Evolutionary conservation across 2,329 filamentous ascomycete species (phyloP).

Genomic region (Triangularia verruculosa): DNA sequence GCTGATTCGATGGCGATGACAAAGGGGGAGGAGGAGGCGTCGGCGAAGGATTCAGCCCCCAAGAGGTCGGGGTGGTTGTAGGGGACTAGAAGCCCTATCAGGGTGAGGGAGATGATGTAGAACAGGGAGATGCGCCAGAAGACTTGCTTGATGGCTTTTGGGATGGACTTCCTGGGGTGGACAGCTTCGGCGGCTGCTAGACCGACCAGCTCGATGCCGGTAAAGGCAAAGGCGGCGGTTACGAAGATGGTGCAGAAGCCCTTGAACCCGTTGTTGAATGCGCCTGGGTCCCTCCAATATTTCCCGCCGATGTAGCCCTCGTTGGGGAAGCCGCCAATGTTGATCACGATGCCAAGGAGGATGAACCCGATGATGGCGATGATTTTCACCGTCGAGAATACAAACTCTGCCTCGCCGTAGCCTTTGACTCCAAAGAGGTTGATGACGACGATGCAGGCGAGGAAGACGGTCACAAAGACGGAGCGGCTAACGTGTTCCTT

Average conservation of each 20-base stretch:
- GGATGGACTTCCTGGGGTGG: constrained; percentile 78
- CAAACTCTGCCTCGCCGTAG: constrained; percentile 86
- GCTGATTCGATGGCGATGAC: constrained; percentile 88
- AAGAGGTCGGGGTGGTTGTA: constrained; percentile 66
- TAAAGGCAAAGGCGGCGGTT: constrained; percentile 72
- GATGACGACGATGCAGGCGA: constrained; percentile 71
- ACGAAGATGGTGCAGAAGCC: constrained; percentile 78
- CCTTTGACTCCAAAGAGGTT: constrained; percentile 86
- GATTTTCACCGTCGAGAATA: constrained; percentile 84
- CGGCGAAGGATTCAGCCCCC: constrained; percentile 52
- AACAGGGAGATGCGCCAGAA: constrained; percentile 94
- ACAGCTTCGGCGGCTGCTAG: constrained; percentile 74
- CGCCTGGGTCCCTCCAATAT: constrained; percentile 77
- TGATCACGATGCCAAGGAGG: constrained; percentile 80
- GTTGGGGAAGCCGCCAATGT: constrained; percentile 72
- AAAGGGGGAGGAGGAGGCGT: constrained; percentile 80
- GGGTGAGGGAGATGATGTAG: constrained; percentile 76
- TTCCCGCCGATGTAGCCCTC: constrained; percentile 75
- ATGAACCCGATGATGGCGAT: constrained; percentile 85
- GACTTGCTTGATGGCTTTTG: constrained; percentile 86
- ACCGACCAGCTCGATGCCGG: constrained; percentile 72
- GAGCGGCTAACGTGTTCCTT: constrained; percentile 60
- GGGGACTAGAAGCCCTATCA: constrained; percentile 80
- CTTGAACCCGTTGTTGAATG: constrained; percentile 80
- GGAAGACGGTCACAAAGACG: constrained; percentile 81